These are phyloP conservation scores for Boletellus dicymbophilus DNA, from an alignment of 1,284 basidiomycete species.

Conservation along the genomic window DNA sequence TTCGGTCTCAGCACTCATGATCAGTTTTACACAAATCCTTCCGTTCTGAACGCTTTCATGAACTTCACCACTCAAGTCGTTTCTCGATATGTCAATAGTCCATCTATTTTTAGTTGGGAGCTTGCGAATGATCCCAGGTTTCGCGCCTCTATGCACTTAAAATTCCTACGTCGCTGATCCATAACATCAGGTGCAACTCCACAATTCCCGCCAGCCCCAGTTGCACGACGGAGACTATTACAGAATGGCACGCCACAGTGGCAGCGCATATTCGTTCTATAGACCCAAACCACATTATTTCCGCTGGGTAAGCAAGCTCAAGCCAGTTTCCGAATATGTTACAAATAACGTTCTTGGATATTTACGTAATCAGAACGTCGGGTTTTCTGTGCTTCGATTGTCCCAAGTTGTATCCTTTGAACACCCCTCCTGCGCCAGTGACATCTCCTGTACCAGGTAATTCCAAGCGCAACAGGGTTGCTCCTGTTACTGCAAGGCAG, in stretches of 20 bases:
- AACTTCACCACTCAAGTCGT: slow-evolving; percentile 59
- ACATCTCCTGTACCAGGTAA: slow-evolving; percentile 36
- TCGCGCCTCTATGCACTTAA: not conserved
- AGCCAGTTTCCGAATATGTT: not conserved
- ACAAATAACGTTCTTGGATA: not conserved
- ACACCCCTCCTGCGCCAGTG: slow-evolving; percentile 39
- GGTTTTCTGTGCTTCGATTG: slow-evolving; percentile 63
- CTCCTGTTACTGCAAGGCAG: slow-evolving; percentile 44
- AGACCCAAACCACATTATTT: slow-evolving; percentile 67
- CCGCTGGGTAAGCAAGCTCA: slow-evolving; percentile 50
- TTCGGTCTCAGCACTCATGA: slow-evolving; percentile 51
- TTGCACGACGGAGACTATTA: slow-evolving; percentile 55
- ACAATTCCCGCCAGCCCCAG: slow-evolving; percentile 40
- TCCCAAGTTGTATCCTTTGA: slow-evolving; percentile 51
- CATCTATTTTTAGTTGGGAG: slow-evolving; percentile 61
- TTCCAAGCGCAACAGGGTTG: slow-evolving; percentile 35
- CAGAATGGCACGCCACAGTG: slow-evolving; percentile 53
- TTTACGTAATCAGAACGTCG: slow-evolving; percentile 40
- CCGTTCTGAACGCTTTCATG: slow-evolving; percentile 50
- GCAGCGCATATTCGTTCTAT: slow-evolving; percentile 45
- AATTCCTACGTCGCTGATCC: slow-evolving; percentile 9
- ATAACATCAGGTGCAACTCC: slow-evolving; percentile 51
- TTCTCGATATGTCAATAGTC: slow-evolving; percentile 51
- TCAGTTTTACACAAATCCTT: slow-evolving; percentile 56
- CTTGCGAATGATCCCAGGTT: slow-evolving; percentile 66